Conservation (phyloP, 2,329 filamentous ascomycete genomes). For the Fusarium sulawesiense region DNA sequence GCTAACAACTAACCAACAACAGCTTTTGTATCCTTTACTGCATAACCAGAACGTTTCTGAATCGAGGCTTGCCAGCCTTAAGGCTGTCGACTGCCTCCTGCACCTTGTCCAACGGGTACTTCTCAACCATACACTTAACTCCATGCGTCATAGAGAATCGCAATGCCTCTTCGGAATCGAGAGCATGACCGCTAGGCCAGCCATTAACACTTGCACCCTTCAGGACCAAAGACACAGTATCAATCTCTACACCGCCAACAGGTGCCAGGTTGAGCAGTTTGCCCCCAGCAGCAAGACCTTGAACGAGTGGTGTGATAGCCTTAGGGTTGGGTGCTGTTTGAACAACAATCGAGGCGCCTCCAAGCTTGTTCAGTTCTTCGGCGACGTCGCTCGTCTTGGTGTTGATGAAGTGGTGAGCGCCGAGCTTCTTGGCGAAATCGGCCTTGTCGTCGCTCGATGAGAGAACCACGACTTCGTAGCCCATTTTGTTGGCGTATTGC, state of each 20-base stretch:
- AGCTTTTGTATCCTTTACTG: not conserved
- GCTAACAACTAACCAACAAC: not conserved
- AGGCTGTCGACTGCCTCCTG: conserved; percentile 59
- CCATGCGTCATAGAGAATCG: conserved; percentile 70
- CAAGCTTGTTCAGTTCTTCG: conserved; percentile 66
- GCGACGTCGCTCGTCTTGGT: conserved; percentile 62
- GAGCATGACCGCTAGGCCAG: conserved; percentile 71
- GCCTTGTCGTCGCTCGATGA: conserved; percentile 74
- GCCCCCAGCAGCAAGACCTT: conserved; percentile 64
- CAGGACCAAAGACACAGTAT: conserved; percentile 55
- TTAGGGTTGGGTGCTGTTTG: conserved; percentile 71
- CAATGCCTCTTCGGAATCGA: conserved; percentile 74
- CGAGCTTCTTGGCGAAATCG: conserved; percentile 68
- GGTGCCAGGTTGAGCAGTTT: conserved; percentile 71
- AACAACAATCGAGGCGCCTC: conserved; percentile 71
- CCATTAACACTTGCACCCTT: conserved; percentile 72
- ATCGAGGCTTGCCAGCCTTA: conserved; percentile 56
- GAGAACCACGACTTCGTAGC: conserved; percentile 77
- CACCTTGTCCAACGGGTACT: conserved; percentile 67
- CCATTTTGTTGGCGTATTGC: conserved; percentile 81
- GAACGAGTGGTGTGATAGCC: conserved; percentile 64
- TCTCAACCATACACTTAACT: conserved; percentile 74
- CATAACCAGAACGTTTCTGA: conserved; percentile 57
- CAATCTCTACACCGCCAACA: conserved; percentile 58
- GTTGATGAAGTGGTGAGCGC: conserved; percentile 61